Evolutionary conservation across 768 basidiomycete genomes (phyloP).

Genomic region (Filobasidium floriforme): DNA sequence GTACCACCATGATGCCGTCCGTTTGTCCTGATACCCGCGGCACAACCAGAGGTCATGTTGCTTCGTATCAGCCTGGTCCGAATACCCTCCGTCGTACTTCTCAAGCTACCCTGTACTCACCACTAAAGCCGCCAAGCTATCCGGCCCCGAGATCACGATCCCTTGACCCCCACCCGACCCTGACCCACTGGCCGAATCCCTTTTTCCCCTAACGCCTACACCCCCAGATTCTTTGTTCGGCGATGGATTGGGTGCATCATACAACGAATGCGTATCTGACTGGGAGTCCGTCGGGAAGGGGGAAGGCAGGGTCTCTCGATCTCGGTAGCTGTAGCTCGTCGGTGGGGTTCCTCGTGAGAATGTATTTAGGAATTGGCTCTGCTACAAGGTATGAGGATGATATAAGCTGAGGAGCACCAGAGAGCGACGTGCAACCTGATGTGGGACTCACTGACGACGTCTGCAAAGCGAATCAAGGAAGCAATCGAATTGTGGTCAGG

Average conservation of each 20-base stretch:
- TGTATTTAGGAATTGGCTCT: background rate
- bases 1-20: constrained; percentile 22
- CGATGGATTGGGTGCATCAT: background rate
- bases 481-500: background rate
- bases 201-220: background rate
- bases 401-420: background rate
- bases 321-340: background rate
- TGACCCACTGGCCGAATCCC: background rate
- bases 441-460: constrained; percentile 2
- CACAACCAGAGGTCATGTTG: background rate
- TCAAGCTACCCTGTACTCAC: background rate
- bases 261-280: background rate
- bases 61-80: background rate
- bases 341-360: background rate
- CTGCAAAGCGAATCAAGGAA: background rate
- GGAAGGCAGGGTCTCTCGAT: background rate
- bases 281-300: background rate
- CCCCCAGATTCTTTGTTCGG: background rate
- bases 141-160: constrained; percentile 4
- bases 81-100: background rate
- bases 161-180: background rate
- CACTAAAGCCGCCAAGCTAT: constrained; percentile 2
- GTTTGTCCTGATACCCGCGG: constrained; percentile 10
- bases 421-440: background rate
- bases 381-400: background rate